Evolutionary conservation across 164 flowering plant genomes (phyloP).

Genomic region (Nelumbo lutea): DNA sequence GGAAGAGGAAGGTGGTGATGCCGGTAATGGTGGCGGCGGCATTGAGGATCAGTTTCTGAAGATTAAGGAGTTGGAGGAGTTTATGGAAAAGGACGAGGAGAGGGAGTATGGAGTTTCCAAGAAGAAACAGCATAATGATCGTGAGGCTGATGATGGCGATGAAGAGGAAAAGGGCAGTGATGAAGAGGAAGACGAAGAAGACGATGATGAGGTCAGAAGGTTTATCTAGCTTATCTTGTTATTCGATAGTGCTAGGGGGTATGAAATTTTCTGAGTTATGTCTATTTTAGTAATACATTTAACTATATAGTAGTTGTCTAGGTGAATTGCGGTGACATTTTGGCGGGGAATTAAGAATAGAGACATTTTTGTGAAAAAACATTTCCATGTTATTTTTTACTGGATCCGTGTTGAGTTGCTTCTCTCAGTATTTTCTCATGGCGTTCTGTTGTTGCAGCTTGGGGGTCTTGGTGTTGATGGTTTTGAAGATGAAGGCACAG

Average conservation of each 20-base stretch:
- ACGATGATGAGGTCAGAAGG: conserved; percentile 37
- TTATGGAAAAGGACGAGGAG: conserved; percentile 63
- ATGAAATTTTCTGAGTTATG: not conserved
- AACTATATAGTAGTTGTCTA: too few relatives aligned
- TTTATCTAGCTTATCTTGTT: not conserved
- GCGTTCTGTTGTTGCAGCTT: conserved; percentile 16
- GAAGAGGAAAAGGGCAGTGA: conserved; percentile 38
- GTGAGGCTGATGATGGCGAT: conserved; percentile 24
- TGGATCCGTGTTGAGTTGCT: not conserved
- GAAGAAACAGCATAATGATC: conserved; percentile 9
- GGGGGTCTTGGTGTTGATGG: conserved; percentile 34
- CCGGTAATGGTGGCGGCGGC: conserved; percentile 22
- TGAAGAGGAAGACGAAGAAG: conserved; percentile 25
- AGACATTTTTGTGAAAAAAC: not conserved
- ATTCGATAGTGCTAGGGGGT: not conserved
- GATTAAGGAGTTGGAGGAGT: conserved; percentile 68
- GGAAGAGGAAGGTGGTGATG: conserved; percentile 31
- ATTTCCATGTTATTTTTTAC: not conserved
- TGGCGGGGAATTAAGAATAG: not conserved
- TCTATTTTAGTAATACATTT: too few relatives aligned
- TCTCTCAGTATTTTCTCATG: not conserved
- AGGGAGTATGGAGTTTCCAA: conserved; percentile 50
- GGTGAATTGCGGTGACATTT: not conserved
- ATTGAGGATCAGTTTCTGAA: conserved; percentile 76
- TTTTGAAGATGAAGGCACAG: conserved; percentile 30